Evolutionary conservation across 352 stramenopile genomes (phyloP), one percentile per base, ranked within the genome.

Genomic region (Globisporangium spinosum): DNA sequence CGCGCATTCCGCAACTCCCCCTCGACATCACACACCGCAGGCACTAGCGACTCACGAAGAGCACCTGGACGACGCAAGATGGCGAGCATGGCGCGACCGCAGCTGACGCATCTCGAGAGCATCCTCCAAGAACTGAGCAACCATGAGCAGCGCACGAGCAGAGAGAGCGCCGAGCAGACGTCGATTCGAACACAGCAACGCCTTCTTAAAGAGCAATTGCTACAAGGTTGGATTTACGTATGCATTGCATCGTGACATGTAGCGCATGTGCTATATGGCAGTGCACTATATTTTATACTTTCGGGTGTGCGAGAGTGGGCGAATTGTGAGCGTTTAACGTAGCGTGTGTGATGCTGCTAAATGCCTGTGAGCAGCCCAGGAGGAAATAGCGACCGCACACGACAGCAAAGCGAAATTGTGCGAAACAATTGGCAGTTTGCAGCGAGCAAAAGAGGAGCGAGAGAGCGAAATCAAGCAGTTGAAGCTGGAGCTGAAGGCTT

Each of bases 161-260:
- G 77, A 27, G 73, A 89, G 55, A 78, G 71, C 55, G 72, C 80
- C 10, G 77, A 90, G 64, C 76, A 70, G 27, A 76, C 70, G 32
- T 87, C 78, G n/a, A 73, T 70, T 17, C 58, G 65, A 25, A 77
- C 77, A 49, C 77, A 84, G 49, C 76, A 87, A 25, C 76, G 82
- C n/a, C 60, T 89, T 58, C 68, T 93, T 20, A 80, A 73, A 35
- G 69, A 86, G n/a, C 81, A 91, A 61, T 58, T 93, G 27, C 60
- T 76, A 9, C 68, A 82, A 69, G 72, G 84, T 88, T 70, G 6
- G 43, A 3, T 23, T 10, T 9, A 1, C 1, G 58, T 17, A 20
- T 35, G 20, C 0, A 15, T 51, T 51, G 43, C 6, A 2, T 20
- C 22, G 5, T 23, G 5, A 9, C 20, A 9, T 23, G 3, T 34